Percentiles rank a stretch among this genome's conserved stretches.
Conservation (phyloP, 805 yeast genomes). For the Brettanomyces bruxellensis region DNA sequence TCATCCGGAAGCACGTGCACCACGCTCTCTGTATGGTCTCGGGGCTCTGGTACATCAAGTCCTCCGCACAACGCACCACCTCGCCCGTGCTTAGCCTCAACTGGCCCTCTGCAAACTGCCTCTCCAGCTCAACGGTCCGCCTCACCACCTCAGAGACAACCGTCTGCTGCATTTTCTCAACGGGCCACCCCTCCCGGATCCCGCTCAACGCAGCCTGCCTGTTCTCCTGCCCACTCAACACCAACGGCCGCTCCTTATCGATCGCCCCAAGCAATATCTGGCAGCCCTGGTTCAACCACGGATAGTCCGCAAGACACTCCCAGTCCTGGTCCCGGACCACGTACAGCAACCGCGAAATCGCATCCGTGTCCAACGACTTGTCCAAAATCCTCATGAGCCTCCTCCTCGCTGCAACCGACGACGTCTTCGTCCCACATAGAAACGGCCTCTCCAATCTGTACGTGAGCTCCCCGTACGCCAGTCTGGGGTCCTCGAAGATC, state of each 20-base stretch:
- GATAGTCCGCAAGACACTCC: conserved; percentile 89
- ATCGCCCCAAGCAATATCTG: conserved; percentile 79
- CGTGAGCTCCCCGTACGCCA: conserved; percentile 80
- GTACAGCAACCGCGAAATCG: conserved; percentile 73
- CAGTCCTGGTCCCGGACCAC: conserved; percentile 93
- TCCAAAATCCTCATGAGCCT: conserved; percentile 74
- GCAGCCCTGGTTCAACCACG: conserved; percentile 91
- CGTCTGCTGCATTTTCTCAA: conserved; percentile 6
- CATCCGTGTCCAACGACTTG: conserved; percentile 67
- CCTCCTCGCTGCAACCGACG: conserved; percentile 65
- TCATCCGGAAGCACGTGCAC: conserved; percentile 76
- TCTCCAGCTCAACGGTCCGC: conserved; percentile 16
- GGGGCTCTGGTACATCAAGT: conserved; percentile 73
- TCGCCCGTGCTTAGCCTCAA: conserved; percentile 9
- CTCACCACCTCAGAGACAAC: conserved; percentile 8
- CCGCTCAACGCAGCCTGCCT: conserved; percentile 44
- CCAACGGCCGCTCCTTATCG: conserved; percentile 33
- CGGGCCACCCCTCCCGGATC: conserved; percentile 27
- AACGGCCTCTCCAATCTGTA: conserved; percentile 96
- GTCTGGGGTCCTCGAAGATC: conserved; percentile 70
- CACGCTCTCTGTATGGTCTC: conserved; percentile 76
- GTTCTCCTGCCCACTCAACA: conserved; percentile 38
- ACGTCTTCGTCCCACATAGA: conserved; percentile 81
- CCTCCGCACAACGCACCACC: conserved; percentile 61
- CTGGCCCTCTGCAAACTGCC: conserved; percentile 12